Base-by-base conservation (phyloP, 352 stramenopile species). In the Phytophthora pisi region DNA sequence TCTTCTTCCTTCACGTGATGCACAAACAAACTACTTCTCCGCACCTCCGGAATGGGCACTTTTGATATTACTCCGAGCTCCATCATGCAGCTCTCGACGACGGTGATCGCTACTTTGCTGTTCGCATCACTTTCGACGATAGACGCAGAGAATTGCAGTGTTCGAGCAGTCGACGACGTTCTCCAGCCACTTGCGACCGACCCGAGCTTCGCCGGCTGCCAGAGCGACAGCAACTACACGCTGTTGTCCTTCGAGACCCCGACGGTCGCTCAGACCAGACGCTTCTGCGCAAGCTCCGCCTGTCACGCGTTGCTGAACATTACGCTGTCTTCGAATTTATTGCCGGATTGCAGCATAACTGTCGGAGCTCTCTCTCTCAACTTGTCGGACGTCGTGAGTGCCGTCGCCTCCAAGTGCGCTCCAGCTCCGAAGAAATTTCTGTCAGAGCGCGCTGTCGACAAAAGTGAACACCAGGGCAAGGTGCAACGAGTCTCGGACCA, bases 171-270 rank as follows among this genome's bases (percentile, higher is more conserved):
- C 43, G 16, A 46, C 16, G 43, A 62, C 42, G 28, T 54, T 9
- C 28, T 61, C 10, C 24, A 51, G 13, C 30, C 54, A 7, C 24
- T 61, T 4, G 16, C 45, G 15, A 23, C 23, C 18, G 40, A 52
- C n/a, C 30, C 36, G 26, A 52, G 49, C 54, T 61, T 16, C 24
- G 7, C 24, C 5, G n/a, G 15, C 10, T 61, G 54, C 40, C 45
- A 52, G 24, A 51, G 4, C n/a, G 49, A 66, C 49, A 59, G 34
- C 38, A 66, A 59, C 26, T 49, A 59, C 34, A 53, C 49, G 6
- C 16, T 45, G 13, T 18, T 8, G 49, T 53, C 49, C 5, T 54
- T 42, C 31, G n/a, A 24, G 16, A n/a, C 49, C 13, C 58, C 49
- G 28, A 59, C 49, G 20, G 5, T 23, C 16, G 20, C 23, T 42